A percentile compares a stretch with the other conserved stretches of the same genome.
phyloP scores from a whole-genome alignment of 768 basidiomycete species.

The Cystobasidium onofrii region DNA sequence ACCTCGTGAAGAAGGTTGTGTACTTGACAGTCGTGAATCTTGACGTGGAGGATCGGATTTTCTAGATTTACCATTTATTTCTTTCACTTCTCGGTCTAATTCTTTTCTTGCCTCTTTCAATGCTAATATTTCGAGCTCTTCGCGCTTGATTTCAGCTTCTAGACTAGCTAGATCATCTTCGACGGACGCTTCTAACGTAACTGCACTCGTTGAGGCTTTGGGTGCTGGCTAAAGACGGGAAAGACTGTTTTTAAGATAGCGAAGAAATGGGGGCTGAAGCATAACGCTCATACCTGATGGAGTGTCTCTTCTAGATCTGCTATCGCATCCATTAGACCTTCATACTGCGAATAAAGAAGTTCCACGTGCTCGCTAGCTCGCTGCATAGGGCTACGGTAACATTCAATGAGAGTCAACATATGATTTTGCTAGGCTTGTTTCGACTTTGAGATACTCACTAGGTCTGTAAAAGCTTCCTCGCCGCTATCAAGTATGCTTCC shows the following conservation, averaged over 20 bases:
- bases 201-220: neutral
- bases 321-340: conserved; percentile 35
- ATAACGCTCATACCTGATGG: conserved; percentile 15
- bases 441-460: conserved; percentile 33
- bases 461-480: conserved; percentile 36
- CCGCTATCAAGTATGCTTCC: conserved; percentile 34
- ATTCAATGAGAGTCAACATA: neutral
- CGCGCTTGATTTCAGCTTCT: conserved; percentile 38
- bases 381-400: conserved; percentile 31
- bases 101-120: conserved; percentile 35
- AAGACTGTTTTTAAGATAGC: too few relatives aligned
- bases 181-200: neutral
- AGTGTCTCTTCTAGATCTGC: conserved; percentile 34
- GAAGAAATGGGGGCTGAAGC: too few relatives aligned
- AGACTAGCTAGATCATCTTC: conserved; percentile 33
- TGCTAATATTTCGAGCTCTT: conserved; percentile 38
- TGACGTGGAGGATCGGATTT: neutral
- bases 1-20: neutral
- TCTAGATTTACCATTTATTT: neutral
- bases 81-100: conserved; percentile 29
- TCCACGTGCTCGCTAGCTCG: conserved; percentile 38
- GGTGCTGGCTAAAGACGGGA: neutral
- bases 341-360: conserved; percentile 35
- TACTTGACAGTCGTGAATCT: neutral
- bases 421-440: too few relatives aligned